Evolutionary conservation across 495 filamentous ascomycete genomes (phyloP).

Genomic region (Bathelium albidoporum): DNA sequence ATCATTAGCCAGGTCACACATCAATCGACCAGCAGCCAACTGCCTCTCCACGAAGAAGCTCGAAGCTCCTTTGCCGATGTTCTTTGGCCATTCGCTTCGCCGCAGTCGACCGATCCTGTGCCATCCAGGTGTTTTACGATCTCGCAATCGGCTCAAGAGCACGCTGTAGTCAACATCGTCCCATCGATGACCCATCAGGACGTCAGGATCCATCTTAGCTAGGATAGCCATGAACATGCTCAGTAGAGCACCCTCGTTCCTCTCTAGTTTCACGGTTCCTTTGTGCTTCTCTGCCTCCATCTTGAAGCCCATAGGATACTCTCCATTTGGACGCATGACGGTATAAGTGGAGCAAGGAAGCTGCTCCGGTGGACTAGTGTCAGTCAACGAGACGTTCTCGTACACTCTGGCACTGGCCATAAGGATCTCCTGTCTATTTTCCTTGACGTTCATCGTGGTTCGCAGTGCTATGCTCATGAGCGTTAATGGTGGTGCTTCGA

Average conservation of each 20-base stretch:
- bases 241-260: conserved; percentile 70
- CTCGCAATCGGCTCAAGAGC: conserved; percentile 73
- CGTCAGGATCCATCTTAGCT: conserved; percentile 81
- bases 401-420: conserved; percentile 85
- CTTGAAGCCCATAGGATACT: conserved; percentile 74
- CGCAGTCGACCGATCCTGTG: conserved; percentile 80
- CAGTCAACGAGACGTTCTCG: conserved; percentile 74
- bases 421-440: conserved; percentile 94
- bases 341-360: conserved; percentile 86
- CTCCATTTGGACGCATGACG: conserved; percentile 68
- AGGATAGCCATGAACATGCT: conserved; percentile 82
- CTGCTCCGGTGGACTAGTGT: conserved; percentile 79
- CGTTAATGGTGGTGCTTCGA: conserved; percentile 77
- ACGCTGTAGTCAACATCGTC: conserved; percentile 96
- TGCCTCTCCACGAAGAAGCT: conserved; percentile 90
- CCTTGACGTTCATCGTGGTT: conserved; percentile 78
- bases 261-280: conserved; percentile 66
- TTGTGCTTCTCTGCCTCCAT: conserved; percentile 56
- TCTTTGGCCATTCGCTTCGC: conserved; percentile 76
- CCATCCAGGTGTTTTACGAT: conserved; percentile 87
- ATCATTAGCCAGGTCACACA: conserved; percentile 93
- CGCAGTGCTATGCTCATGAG: conserved; percentile 89
- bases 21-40: conserved; percentile 74
- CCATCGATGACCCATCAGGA: conserved; percentile 87
- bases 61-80: conserved; percentile 71